phyloP scores from a whole-genome alignment of 108 stramenopile genomes.

The Cyclotella baltica region DNA sequence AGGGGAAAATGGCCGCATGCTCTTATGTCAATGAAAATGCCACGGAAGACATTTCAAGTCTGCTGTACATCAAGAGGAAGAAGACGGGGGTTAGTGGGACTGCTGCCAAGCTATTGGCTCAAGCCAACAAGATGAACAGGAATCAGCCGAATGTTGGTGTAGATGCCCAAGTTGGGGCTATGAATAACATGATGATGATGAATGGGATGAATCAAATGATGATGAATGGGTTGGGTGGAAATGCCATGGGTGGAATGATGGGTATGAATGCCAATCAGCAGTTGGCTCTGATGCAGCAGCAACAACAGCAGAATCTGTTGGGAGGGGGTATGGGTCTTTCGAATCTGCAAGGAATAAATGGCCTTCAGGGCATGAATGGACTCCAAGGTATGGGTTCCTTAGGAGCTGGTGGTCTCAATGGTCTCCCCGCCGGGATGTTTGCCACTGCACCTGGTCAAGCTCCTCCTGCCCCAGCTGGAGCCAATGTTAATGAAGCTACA shows the following conservation, averaged over 20 bases:
- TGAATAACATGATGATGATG: constrained; percentile 20
- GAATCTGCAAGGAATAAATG: neutral
- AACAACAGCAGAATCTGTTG: neutral
- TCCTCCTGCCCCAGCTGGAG: neutral
- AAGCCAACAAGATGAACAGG: constrained; percentile 34
- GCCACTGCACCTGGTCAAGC: neutral
- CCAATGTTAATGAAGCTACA: constrained; percentile 16
- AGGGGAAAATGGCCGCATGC: constrained; percentile 94
- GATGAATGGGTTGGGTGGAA: neutral
- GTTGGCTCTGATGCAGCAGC: constrained; percentile 6
- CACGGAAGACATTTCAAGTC: constrained; percentile 83
- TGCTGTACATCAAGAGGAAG: constrained; percentile 81
- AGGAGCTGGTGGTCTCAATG: constrained; percentile 16
- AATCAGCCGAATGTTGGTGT: neutral
- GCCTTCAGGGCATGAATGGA: constrained; percentile 10
- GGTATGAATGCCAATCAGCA: constrained; percentile 20
- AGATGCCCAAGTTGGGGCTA: neutral
- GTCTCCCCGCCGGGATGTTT: neutral
- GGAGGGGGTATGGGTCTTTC: neutral
- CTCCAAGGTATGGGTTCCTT: neutral
- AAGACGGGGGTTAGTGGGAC: constrained; percentile 42
- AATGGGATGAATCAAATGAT: constrained; percentile 6
- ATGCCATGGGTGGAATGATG: constrained; percentile 10
- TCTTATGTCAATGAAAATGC: constrained; percentile 92
- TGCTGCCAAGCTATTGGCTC: constrained; percentile 42